phyloP scores from a whole-genome alignment of 345 rosid genomes.

The Mangifera indica region DNA sequence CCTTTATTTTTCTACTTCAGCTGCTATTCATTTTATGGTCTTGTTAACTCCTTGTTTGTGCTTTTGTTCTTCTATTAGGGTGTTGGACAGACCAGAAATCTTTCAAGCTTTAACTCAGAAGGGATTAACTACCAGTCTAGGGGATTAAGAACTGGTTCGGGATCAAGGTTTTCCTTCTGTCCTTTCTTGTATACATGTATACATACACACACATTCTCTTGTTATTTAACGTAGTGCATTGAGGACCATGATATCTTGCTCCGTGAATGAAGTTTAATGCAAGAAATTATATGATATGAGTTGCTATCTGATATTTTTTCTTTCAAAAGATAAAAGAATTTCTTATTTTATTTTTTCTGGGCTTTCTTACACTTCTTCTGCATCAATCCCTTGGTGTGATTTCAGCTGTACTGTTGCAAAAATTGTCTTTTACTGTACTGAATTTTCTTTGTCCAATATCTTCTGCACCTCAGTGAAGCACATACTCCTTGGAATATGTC shows the following conservation, averaged over 20 bases:
- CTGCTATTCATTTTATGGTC: slow-evolving; percentile 2
- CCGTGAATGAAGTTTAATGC: not conserved
- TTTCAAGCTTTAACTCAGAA: slow-evolving; percentile 46
- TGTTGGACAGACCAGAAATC: slow-evolving; percentile 44
- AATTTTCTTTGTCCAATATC: slow-evolving; percentile 14
- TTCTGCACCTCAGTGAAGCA: slow-evolving; percentile 38
- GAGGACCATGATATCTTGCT: not conserved
- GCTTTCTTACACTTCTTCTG: no score
- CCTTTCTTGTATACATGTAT: slow-evolving; percentile 13
- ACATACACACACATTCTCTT: slow-evolving; percentile 16
- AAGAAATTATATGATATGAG: not conserved
- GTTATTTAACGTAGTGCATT: not conserved
- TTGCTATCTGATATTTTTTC: no score
- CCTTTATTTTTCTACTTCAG: not conserved
- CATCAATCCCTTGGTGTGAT: no score
- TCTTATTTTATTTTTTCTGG: no score
- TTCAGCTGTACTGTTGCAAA: not conserved
- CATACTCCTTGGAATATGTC: slow-evolving; percentile 51
- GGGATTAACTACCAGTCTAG: slow-evolving; percentile 45
- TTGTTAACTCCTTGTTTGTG: slow-evolving; percentile 18
- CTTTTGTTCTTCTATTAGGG: slow-evolving; percentile 45
- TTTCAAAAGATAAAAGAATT: no score
- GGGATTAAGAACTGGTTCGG: slow-evolving; percentile 39
- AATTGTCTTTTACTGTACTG: not conserved
- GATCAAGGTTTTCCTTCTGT: slow-evolving; percentile 45